Conservation (phyloP, 2,329 filamentous ascomycete species). For the Pseudocercospora vitis region DNA sequence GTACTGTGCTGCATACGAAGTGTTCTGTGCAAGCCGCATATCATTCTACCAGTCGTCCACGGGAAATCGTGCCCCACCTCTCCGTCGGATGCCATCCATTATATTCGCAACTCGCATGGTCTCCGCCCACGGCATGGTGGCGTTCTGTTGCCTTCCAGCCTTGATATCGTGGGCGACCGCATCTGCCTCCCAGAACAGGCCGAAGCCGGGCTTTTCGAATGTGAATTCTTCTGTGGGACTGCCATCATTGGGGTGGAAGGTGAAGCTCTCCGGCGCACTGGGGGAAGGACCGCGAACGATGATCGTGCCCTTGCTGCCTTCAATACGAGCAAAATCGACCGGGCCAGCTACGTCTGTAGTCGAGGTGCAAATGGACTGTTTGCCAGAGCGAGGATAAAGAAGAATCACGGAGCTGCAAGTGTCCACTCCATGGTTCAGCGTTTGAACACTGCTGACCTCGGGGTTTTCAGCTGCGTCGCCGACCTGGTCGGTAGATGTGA, state of each 20-base stretch:
- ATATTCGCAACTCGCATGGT: constrained; percentile 50
- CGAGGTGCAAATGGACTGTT: constrained; percentile 47
- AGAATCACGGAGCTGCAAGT: constrained; percentile 43
- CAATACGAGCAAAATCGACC: constrained; percentile 42
- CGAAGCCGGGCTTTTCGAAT: constrained; percentile 41
- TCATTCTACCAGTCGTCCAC: constrained; percentile 15
- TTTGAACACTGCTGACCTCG: constrained; percentile 44
- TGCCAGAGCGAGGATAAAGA: constrained; percentile 42
- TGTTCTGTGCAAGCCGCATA: background rate
- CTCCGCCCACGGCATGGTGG: constrained; percentile 49
- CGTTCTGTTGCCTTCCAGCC: constrained; percentile 42
- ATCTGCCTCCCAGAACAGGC: constrained; percentile 51
- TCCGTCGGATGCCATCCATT: constrained; percentile 49
- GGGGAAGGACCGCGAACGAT: constrained; percentile 40
- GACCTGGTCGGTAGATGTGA: constrained; percentile 39
- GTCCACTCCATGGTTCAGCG: constrained; percentile 38
- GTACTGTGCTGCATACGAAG: background rate
- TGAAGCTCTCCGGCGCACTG: constrained; percentile 40
- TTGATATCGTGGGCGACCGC: constrained; percentile 45
- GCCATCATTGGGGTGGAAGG: constrained; percentile 36
- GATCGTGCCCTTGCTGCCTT: constrained; percentile 44
- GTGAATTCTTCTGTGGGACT: constrained; percentile 38
- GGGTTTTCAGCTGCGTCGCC: constrained; percentile 38
- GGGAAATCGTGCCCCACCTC: constrained; percentile 36
- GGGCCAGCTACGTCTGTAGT: constrained; percentile 35